A percentile compares a stretch with the other conserved stretches of the same genome.
phyloP scores from a whole-genome alignment of 768 basidiomycete species.

The Lactarius deliciosus region DNA sequence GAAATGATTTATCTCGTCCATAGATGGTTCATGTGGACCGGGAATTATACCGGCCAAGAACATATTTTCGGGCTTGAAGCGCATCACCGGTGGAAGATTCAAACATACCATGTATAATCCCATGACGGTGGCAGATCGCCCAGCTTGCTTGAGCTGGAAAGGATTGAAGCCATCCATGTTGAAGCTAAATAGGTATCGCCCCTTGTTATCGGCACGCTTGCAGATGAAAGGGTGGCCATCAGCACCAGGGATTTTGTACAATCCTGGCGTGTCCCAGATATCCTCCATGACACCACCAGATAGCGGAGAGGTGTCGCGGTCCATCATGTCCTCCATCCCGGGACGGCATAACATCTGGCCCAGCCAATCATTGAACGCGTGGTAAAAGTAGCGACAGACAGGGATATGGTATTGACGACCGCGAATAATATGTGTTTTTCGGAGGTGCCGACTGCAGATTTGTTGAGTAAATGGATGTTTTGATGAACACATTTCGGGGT shows the following conservation, averaged over 20 bases:
- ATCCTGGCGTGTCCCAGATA: constrained; percentile 17
- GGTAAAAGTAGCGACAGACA: constrained; percentile 5
- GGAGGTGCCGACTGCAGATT: not conserved
- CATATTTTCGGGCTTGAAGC: constrained; percentile 42
- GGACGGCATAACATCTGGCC: constrained; percentile 7
- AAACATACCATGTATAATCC: constrained; percentile 38
- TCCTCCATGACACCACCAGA: not conserved
- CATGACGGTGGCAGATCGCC: constrained; percentile 33
- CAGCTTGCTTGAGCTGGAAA: constrained; percentile 35
- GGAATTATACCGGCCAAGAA: constrained; percentile 44
- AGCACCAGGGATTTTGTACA: not conserved
- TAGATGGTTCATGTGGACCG: constrained; percentile 40
- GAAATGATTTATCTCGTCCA: constrained; percentile 40
- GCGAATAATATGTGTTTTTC: not conserved
- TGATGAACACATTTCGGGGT: constrained; percentile 7
- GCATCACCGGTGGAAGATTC: constrained; percentile 40
- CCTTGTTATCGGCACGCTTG: constrained; percentile 11
- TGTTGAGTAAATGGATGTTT: not conserved
- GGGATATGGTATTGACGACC: not conserved
- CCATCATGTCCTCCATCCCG: constrained; percentile 12
- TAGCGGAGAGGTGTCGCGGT: not conserved
- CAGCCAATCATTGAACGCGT: constrained; percentile 20
- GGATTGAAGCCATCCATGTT: constrained; percentile 42
- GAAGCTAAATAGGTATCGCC: constrained; percentile 36
- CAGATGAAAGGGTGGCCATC: constrained; percentile 13